Base-by-base conservation (phyloP, 2,329 filamentous ascomycete species). In the Hypoxylon sp. region DNA sequence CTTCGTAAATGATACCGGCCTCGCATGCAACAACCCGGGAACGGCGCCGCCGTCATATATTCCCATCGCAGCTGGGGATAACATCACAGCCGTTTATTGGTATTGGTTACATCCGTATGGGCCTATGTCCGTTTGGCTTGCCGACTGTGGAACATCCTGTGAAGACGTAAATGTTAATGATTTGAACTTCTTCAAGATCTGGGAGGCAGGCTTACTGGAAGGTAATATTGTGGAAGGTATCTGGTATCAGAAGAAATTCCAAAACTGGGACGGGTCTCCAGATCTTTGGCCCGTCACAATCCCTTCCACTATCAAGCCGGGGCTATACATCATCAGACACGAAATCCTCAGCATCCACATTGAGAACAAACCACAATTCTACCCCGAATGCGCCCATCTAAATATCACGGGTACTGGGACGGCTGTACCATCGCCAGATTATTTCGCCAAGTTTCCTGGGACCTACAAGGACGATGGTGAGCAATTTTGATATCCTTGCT, bases 321-420 rank as follows among this genome's bases (percentile, higher is more conserved):
- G 85, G 3, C 76, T 83, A 41, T 87, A 87, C 70, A 75, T 87
- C 51, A 81, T 87, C 52, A 76, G 84, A 41, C 85, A 87, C 72
- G 85, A 87, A 77, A 81, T 86, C 60, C 70, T 86, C 32, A 84
- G 83, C 50, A 78, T 87, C 6, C 84, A 87, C 64, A 80, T 86
- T 58, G 80, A 79, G 21, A 80, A 84, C 55, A 81, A 77, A 69
- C 82, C 83, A 5, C 82, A 84, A 73, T 84, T 82, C 70, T 82
- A 80, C 53, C 78, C 78, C 19, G 77, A 80, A 65, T 82, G 80
- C 57, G 79, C 78, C 2, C 79, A 81, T 60, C 67, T 81, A 25
- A 79, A 81, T 34, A 69, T 82, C 11, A 74, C 71, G 1, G 77
- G 78, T 2, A 69, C 50, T 0, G 79, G 76, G 0, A 73, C 71